A percentile compares a stretch with the other conserved stretches of the same genome.
These are phyloP conservation scores for Neostapfia colusana DNA, from an alignment of 176 grass and related monocot species.

Conservation along the genomic window DNA sequence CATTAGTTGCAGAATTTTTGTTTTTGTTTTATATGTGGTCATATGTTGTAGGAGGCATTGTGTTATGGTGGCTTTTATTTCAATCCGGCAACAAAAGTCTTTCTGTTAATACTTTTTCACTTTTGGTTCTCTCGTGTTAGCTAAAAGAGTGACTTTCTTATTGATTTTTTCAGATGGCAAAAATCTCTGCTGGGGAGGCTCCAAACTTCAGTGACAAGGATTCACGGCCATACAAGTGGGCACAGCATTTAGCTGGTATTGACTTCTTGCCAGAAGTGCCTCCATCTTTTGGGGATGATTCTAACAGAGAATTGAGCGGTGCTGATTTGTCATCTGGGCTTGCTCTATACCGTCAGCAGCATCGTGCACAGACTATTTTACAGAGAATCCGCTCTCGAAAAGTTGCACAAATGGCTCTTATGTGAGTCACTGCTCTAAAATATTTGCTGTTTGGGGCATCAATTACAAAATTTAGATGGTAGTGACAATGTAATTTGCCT, in stretches of 20 bases:
- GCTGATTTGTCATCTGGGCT: conserved; percentile 70
- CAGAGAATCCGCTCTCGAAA: conserved; percentile 85
- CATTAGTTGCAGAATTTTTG: background rate
- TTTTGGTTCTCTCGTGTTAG: background rate
- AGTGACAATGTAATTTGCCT: conserved; percentile 47
- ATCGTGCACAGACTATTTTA: conserved; percentile 82
- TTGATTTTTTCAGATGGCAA: conserved; percentile 73
- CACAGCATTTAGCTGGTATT: conserved; percentile 91
- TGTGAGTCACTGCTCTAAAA: conserved; percentile 82
- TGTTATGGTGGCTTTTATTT: background rate
- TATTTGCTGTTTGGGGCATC: conserved; percentile 49
- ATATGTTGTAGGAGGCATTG: background rate
- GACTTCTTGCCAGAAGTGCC: conserved; percentile 87
- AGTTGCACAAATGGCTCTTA: conserved; percentile 88
- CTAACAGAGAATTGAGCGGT: conserved; percentile 45
- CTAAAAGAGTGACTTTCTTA: conserved; percentile 13
- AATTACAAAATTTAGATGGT: conserved; percentile 40
- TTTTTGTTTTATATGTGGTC: background rate
- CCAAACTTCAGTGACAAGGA: conserved; percentile 70
- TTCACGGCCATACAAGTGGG: conserved; percentile 94
- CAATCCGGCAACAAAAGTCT: background rate
- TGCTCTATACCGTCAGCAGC: conserved; percentile 72
- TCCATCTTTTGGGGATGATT: conserved; percentile 42
- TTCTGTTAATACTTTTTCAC: background rate
- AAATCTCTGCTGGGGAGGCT: conserved; percentile 67